A percentile compares a stretch with the other conserved stretches of the same genome.
phyloP scores from a whole-genome alignment of 805 yeast genomes.

The Cyberlindnera saturnus region DNA sequence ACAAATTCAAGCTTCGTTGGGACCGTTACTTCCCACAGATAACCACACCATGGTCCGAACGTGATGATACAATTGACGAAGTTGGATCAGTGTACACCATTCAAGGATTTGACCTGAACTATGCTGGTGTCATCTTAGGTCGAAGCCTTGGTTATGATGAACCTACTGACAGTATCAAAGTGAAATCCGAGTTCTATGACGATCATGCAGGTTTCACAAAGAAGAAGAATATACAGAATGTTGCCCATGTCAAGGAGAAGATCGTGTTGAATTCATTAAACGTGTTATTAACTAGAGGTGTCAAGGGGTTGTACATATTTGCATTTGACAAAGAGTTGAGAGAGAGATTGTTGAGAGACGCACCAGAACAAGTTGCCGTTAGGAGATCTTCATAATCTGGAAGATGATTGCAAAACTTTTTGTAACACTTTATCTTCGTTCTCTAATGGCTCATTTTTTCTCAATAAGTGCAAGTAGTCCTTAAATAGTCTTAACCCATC shows the following conservation, averaged over 20 bases:
- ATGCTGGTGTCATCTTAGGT: slow-evolving; percentile 41
- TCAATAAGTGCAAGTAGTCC: slow-evolving; percentile 9
- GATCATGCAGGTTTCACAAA: slow-evolving; percentile 41
- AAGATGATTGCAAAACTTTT: not conserved
- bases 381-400: not conserved
- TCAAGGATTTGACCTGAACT: slow-evolving; percentile 43
- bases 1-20: slow-evolving; percentile 37
- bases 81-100: slow-evolving; percentile 44
- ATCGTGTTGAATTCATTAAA: slow-evolving; percentile 40
- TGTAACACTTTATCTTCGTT: slow-evolving; percentile 4
- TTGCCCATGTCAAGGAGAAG: slow-evolving; percentile 30
- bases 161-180: slow-evolving; percentile 26
- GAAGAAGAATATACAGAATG: slow-evolving; percentile 32
- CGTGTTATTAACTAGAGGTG: slow-evolving; percentile 41
- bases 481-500: slow-evolving; percentile 3
- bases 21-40: slow-evolving; percentile 38
- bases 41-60: slow-evolving; percentile 39
- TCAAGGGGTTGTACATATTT: slow-evolving; percentile 36
- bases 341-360: slow-evolving; percentile 23
- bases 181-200: slow-evolving; percentile 34
- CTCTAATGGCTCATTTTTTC: slow-evolving; percentile 2
- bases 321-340: slow-evolving; percentile 37
- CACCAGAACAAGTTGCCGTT: slow-evolving; percentile 8
- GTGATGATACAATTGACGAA: slow-evolving; percentile 39
- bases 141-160: slow-evolving; percentile 35